Evolutionary conservation across 148 eudicot genomes (phyloP).

Genomic region (Spergularia marina): DNA sequence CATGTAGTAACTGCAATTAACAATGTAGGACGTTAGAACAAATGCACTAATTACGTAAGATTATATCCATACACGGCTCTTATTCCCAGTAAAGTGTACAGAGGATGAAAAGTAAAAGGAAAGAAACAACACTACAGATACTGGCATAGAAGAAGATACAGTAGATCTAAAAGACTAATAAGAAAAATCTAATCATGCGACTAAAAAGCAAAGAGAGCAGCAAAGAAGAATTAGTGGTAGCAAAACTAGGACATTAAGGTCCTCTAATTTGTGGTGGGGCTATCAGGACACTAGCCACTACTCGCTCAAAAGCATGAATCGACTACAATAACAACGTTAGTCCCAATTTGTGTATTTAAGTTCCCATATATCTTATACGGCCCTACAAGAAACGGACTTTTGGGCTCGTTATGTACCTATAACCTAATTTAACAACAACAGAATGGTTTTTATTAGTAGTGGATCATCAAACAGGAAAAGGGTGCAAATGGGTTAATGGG

Average conservation of each 20-base stretch:
- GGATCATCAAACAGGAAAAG: constrained; percentile 8
- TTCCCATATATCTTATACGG: too few species aligned
- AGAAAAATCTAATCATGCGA: constrained; percentile 14
- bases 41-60: too few species aligned
- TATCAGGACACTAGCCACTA: constrained; percentile 2
- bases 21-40: background rate
- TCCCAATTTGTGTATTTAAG: too few species aligned
- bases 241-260: constrained; percentile 6
- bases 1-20: constrained; percentile 2
- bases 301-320: background rate
- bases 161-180: constrained; percentile 6
- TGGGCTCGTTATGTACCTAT: too few species aligned
- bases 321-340: background rate
- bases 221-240: constrained; percentile 14
- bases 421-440: background rate
- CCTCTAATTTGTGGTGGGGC: constrained; percentile 18
- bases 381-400: too few species aligned
- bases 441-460: background rate
- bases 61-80: constrained; percentile 7
- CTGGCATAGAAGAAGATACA: background rate
- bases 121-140: background rate
- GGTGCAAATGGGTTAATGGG: background rate
- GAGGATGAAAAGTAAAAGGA: background rate
- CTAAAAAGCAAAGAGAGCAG: constrained; percentile 6
- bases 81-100: background rate